Conservation (phyloP, 2,329 filamentous ascomycete species). For the Alternaria alternata region DNA sequence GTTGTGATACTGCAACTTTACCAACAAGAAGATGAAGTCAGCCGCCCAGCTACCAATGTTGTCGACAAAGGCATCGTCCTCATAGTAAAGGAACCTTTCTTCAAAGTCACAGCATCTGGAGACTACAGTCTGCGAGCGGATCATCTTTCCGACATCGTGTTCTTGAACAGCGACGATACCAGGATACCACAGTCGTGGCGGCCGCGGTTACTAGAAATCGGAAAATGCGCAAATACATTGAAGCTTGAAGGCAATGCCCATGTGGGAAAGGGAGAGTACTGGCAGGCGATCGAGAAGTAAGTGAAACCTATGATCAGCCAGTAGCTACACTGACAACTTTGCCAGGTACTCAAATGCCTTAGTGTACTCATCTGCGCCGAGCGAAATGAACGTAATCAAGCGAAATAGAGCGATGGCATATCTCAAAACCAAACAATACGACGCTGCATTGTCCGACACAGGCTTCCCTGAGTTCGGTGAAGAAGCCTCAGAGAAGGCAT, state of each 20-base stretch:
- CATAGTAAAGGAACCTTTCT: slow-evolving; percentile 59
- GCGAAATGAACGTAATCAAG: slow-evolving; percentile 43
- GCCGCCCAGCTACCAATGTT: slow-evolving; percentile 40
- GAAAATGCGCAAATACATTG: slow-evolving; percentile 11
- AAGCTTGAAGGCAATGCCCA: slow-evolving; percentile 22
- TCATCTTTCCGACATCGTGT: slow-evolving; percentile 60
- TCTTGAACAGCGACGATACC: slow-evolving; percentile 48
- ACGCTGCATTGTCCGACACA: slow-evolving; percentile 47
- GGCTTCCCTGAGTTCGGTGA: slow-evolving; percentile 21
- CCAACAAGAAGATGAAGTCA: slow-evolving; percentile 47
- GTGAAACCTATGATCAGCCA: neutral
- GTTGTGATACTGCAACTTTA: slow-evolving; percentile 16
- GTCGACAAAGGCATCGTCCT: slow-evolving; percentile 41
- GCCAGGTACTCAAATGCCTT: slow-evolving; percentile 43
- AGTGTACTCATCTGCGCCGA: slow-evolving; percentile 20
- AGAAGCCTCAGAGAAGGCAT: slow-evolving; percentile 49
- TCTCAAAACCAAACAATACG: slow-evolving; percentile 46
- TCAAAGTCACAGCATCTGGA: slow-evolving; percentile 54
- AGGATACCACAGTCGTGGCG: slow-evolving; percentile 54
- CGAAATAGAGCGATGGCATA: slow-evolving; percentile 51
- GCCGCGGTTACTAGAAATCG: slow-evolving; percentile 4
- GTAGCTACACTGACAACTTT: slow-evolving; percentile 44
- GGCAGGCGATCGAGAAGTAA: slow-evolving; percentile 26
- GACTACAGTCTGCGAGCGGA: slow-evolving; percentile 60
- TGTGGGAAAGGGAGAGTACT: slow-evolving; percentile 20